Evolutionary conservation across 2,329 filamentous ascomycete genomes (phyloP).

Genomic region (Mollisiaceae sp.): DNA sequence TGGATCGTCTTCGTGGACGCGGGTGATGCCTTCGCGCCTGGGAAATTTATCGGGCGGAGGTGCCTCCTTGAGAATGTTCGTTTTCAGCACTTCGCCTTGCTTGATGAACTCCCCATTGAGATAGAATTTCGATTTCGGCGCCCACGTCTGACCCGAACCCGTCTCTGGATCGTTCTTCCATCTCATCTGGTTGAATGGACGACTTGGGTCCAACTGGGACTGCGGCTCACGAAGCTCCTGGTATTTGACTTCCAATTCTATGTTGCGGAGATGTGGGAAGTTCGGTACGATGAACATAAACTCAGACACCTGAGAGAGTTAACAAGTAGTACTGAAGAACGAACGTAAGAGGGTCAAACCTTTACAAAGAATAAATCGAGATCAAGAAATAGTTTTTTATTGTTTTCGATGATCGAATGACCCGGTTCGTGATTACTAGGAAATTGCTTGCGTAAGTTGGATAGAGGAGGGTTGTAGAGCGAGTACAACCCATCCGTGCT

Average conservation of each 20-base stretch:
- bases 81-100: slow-evolving; percentile 55
- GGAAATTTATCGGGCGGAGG: slow-evolving; percentile 61
- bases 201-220: slow-evolving; percentile 23
- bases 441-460: slow-evolving; percentile 56
- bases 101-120: slow-evolving; percentile 59
- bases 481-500: slow-evolving; percentile 62
- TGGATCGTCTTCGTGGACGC: slow-evolving; percentile 60
- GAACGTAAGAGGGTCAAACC: slow-evolving; percentile 46
- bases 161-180: slow-evolving; percentile 65
- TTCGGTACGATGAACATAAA: slow-evolving; percentile 63
- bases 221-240: slow-evolving; percentile 49
- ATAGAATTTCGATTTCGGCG: slow-evolving; percentile 63
- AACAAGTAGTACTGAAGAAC: slow-evolving; percentile 21
- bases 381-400: slow-evolving; percentile 48
- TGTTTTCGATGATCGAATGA: slow-evolving; percentile 30
- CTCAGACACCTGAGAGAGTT: slow-evolving; percentile 58
- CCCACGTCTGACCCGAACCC: slow-evolving; percentile 56
- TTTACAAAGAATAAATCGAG: slow-evolving; percentile 72
- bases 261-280: slow-evolving; percentile 61
- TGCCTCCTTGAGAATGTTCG: slow-evolving; percentile 52
- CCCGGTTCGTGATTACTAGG: slow-evolving; percentile 42
- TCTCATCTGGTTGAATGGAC: slow-evolving; percentile 45
- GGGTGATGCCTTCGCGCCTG: slow-evolving; percentile 56
- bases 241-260: slow-evolving; percentile 63
- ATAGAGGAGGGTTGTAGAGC: slow-evolving; percentile 55